phyloP scores from a whole-genome alignment of 768 basidiomycete genomes.

The Multifurca ochricompacta region DNA sequence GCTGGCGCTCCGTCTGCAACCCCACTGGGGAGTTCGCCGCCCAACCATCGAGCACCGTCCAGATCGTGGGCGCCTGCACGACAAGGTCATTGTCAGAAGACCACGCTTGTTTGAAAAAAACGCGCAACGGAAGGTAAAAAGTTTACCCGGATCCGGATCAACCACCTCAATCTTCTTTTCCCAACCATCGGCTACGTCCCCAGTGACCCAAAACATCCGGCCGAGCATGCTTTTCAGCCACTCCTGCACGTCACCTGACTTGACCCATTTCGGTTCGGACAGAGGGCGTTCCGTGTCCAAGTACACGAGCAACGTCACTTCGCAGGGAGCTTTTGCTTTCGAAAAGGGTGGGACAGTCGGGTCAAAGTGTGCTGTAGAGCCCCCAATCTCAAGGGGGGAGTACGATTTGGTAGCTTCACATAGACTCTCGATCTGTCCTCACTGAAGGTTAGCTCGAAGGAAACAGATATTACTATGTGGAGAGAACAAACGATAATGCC shows the following conservation, averaged over 20 bases:
- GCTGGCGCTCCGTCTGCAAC: slow-evolving; percentile 63
- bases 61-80: slow-evolving; percentile 85
- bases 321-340: slow-evolving; percentile 43
- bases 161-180: slow-evolving; percentile 85
- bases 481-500: slow-evolving; percentile 62
- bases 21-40: slow-evolving; percentile 77
- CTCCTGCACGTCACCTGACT: slow-evolving; percentile 88
- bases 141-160: slow-evolving; percentile 91
- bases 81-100: slow-evolving; percentile 5
- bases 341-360: slow-evolving; percentile 68
- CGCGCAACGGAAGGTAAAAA: slow-evolving; percentile 6
- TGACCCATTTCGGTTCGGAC: slow-evolving; percentile 96
- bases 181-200: slow-evolving; percentile 85
- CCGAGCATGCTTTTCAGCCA: slow-evolving; percentile 89
- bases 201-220: slow-evolving; percentile 79
- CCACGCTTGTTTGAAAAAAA: neutral
- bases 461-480: neutral
- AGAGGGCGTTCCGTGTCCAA: slow-evolving; percentile 84
- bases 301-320: slow-evolving; percentile 61
- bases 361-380: slow-evolving; percentile 42
- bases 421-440: slow-evolving; percentile 62
- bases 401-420: slow-evolving; percentile 69
- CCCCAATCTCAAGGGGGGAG: slow-evolving; percentile 43
- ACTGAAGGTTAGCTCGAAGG: neutral
- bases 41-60: slow-evolving; percentile 88